These are phyloP conservation scores for Centella asiatica DNA, from an alignment of 129 eudicot genomes.

Conservation along the genomic window DNA sequence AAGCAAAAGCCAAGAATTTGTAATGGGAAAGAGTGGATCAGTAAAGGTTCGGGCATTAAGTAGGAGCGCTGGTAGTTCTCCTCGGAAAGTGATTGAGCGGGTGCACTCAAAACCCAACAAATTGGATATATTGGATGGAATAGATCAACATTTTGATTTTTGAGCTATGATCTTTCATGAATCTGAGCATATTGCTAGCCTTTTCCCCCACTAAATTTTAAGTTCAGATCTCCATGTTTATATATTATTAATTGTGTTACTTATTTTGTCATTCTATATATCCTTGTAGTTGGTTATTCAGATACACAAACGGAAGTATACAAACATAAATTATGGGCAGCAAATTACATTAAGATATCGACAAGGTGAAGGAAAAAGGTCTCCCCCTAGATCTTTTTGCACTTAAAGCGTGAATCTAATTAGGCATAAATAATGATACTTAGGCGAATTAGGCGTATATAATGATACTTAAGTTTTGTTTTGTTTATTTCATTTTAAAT, in stretches of 20 bases:
- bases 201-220: neutral
- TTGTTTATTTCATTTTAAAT: no score
- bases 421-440: no score
- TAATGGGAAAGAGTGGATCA: constrained; percentile 30
- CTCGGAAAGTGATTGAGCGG: constrained; percentile 32
- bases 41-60: constrained; percentile 42
- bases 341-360: no score
- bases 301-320: no score
- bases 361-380: no score
- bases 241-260: neutral
- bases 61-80: constrained; percentile 78
- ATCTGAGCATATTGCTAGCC: neutral
- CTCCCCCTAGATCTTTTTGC: no score
- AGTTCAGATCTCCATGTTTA: neutral
- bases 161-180: constrained; percentile 8
- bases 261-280: no score
- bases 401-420: no score
- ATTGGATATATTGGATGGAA: constrained; percentile 69
- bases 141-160: constrained; percentile 40
- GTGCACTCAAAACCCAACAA: constrained; percentile 37
- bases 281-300: no score
- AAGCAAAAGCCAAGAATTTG: constrained; percentile 87
- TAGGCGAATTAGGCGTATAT: no score
- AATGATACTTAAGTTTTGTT: no score
- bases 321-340: no score